These are phyloP conservation scores for Pseudonitzschia delicatissima DNA, from an alignment of 108 stramenopile species.

Conservation along the genomic window DNA sequence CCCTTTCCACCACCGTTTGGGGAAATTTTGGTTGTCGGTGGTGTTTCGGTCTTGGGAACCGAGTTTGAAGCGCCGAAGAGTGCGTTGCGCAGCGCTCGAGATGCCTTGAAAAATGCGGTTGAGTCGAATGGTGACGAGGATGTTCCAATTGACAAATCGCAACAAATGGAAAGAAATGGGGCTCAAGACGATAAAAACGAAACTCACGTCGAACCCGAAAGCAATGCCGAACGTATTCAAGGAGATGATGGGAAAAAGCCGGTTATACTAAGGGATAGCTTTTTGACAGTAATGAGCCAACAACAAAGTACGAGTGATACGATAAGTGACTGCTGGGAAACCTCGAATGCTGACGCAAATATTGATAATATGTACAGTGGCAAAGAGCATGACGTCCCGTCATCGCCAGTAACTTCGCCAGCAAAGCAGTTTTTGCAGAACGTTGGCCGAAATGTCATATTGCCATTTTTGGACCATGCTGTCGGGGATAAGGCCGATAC, in stretches of 20 bases:
- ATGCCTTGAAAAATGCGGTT: constrained; percentile 31
- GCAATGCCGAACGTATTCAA: not conserved
- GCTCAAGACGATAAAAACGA: not conserved
- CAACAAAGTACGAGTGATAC: not conserved
- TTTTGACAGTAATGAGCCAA: not conserved
- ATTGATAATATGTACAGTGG: constrained; percentile 7
- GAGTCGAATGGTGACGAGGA: constrained; percentile 13
- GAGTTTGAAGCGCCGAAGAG: constrained; percentile 42
- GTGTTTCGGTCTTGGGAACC: constrained; percentile 35
- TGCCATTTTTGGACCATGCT: constrained; percentile 41
- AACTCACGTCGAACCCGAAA: not conserved
- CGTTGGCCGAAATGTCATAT: constrained; percentile 27
- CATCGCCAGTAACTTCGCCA: not conserved
- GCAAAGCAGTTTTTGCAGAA: constrained; percentile 10
- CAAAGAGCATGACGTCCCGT: not conserved
- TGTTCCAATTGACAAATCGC: not conserved
- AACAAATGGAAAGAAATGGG: not conserved
- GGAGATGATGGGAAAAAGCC: not conserved
- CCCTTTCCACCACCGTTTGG: constrained; percentile 46
- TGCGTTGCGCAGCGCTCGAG: constrained; percentile 23
- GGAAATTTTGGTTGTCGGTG: constrained; percentile 36
- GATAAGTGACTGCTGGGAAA: not conserved
- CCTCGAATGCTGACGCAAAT: constrained; percentile 3
- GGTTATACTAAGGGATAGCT: constrained; percentile 1
- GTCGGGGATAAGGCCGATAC: constrained; percentile 22